Conservation (phyloP, 306 rosid species). For the Gastrolobium villosum region DNA sequence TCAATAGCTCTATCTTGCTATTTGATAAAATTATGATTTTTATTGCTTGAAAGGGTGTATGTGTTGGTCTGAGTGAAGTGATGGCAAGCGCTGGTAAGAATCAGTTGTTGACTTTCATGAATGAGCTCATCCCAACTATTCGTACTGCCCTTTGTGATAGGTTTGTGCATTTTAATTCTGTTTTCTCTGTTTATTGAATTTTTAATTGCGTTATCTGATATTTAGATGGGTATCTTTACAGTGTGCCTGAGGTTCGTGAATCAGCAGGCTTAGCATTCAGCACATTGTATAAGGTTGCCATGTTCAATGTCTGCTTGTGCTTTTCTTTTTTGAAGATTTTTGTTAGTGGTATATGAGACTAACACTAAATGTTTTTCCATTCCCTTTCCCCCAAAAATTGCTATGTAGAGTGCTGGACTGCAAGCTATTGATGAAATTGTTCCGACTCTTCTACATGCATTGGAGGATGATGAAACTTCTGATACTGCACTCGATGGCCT, state of each 20-base stretch:
- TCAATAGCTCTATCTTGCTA: slow-evolving; percentile 20
- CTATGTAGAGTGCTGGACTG: slow-evolving; percentile 91
- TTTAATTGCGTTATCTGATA: slow-evolving; percentile 33
- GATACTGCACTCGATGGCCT: slow-evolving; percentile 99
- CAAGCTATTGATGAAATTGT: slow-evolving; percentile 98
- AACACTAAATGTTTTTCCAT: not conserved
- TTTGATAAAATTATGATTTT: slow-evolving; percentile 40
- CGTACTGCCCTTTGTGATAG: slow-evolving; percentile 96
- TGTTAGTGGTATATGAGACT: not conserved
- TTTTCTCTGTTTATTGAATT: slow-evolving; percentile 7
- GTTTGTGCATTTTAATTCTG: slow-evolving; percentile 54
- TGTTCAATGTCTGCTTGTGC: not conserved
- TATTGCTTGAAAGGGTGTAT: slow-evolving; percentile 78
- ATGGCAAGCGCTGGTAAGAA: slow-evolving; percentile 94
- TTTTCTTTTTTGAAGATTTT: slow-evolving; percentile 23
- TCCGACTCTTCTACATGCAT: slow-evolving; percentile 93
- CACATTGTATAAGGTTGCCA: slow-evolving; percentile 89
- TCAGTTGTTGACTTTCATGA: slow-evolving; percentile 95
- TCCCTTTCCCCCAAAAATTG: slow-evolving; percentile 25
- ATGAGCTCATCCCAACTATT: slow-evolving; percentile 91
- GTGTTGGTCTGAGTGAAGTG: slow-evolving; percentile 98
- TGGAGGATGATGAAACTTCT: slow-evolving; percentile 91
- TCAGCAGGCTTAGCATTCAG: slow-evolving; percentile 97
- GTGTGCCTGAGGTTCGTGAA: slow-evolving; percentile 89
- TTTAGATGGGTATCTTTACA: slow-evolving; percentile 51